Percentiles rank a stretch among this genome's conserved stretches.
Evolutionary conservation across 768 basidiomycete genomes (phyloP).

Genomic region (Lenzites betulinus): DNA sequence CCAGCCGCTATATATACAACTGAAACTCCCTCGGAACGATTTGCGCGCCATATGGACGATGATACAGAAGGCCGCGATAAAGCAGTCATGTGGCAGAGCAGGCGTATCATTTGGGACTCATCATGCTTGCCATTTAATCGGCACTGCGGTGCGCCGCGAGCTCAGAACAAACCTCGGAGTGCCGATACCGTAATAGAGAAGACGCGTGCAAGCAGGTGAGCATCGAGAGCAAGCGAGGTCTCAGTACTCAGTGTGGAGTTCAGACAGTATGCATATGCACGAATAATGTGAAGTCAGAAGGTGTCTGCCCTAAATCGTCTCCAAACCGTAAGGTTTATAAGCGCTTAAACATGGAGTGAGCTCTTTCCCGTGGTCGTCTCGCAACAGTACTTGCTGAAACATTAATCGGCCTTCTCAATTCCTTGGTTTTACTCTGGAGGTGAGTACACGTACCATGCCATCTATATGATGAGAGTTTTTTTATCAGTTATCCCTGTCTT

Average conservation of each 20-base stretch:
- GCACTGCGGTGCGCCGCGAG: background rate
- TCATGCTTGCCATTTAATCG: background rate
- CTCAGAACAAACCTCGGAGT: background rate
- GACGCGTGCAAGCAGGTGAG: background rate
- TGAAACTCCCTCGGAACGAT: background rate
- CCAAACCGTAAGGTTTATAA: background rate
- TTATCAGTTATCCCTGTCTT: conserved; percentile 25
- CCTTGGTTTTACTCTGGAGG: background rate
- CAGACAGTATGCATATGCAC: background rate
- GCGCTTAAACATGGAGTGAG: background rate
- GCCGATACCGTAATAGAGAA: background rate
- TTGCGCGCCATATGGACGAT: conserved; percentile 8
- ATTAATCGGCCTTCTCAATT: background rate
- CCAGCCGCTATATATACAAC: conserved; percentile 7
- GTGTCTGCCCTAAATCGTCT: background rate
- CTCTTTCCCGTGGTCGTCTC: background rate
- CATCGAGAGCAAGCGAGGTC: background rate
- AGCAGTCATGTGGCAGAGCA: conserved; percentile 13
- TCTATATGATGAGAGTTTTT: conserved; percentile 8
- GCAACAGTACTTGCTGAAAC: background rate
- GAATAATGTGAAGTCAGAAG: background rate
- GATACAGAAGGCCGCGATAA: conserved; percentile 6
- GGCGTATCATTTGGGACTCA: background rate
- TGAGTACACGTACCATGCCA: background rate
- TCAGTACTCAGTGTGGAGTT: background rate